Conservation (phyloP, 352 stramenopile genomes). For the Globisporangium parvum region DNA sequence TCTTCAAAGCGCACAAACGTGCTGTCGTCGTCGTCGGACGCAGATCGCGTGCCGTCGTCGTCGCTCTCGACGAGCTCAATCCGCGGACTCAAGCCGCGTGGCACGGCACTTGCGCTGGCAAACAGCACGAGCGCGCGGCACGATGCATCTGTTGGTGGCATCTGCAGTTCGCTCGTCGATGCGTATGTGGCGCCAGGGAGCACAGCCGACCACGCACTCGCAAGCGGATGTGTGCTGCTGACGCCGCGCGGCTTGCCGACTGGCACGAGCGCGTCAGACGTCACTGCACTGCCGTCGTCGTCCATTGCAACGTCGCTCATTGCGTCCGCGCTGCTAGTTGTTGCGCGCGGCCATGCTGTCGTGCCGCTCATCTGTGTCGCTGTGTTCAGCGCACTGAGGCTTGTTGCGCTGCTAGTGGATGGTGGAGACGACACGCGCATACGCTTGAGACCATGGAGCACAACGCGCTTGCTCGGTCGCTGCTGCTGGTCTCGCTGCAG, state of each 20-base stretch:
- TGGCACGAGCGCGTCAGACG: conserved; percentile 1
- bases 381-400: neutral
- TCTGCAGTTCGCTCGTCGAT: conserved; percentile 5
- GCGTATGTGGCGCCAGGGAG: neutral
- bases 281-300: conserved; percentile 1
- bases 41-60: conserved; percentile 20
- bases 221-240: neutral
- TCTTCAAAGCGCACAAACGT: conserved; percentile 66
- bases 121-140: conserved; percentile 61
- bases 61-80: conserved; percentile 53
- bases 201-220: conserved; percentile 2
- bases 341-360: neutral
- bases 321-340: neutral
- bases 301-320: conserved; percentile 32
- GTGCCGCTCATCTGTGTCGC: neutral
- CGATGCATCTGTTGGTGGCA: conserved; percentile 17
- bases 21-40: conserved; percentile 6
- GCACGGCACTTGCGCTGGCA: conserved; percentile 29
- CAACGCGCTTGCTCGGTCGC: conserved; percentile 17
- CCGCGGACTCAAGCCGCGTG: conserved; percentile 16
- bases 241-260: conserved; percentile 1
- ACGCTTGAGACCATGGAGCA: conserved; percentile 66
- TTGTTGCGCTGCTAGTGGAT: conserved; percentile 2
- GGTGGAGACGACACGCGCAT: conserved; percentile 55
- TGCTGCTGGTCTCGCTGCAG: conserved; percentile 6